These are phyloP conservation scores for Stemphylium beticola DNA, from an alignment of 2,329 filamentous ascomycete genomes.

Conservation along the genomic window DNA sequence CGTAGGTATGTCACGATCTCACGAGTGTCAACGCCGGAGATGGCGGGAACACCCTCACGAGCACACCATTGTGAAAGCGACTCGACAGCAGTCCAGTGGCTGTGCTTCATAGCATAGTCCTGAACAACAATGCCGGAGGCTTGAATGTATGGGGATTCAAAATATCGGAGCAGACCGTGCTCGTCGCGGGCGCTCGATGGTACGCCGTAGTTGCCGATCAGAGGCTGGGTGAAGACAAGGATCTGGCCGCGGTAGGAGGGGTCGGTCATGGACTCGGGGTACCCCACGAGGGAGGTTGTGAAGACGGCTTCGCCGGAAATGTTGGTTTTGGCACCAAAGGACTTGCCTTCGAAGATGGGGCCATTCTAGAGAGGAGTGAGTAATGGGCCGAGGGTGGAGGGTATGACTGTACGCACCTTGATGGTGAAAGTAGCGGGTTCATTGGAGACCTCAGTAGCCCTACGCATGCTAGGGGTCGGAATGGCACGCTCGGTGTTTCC, in stretches of 20 bases:
- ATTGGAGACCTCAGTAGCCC: constrained; percentile 70
- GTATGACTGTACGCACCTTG: constrained; percentile 64
- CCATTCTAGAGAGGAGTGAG: constrained; percentile 69
- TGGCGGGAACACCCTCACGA: constrained; percentile 92
- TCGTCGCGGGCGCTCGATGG: constrained; percentile 84
- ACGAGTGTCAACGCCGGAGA: constrained; percentile 95
- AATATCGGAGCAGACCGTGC: constrained; percentile 93
- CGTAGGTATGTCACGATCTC: constrained; percentile 94
- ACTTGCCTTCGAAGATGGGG: constrained; percentile 93
- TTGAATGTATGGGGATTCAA: constrained; percentile 97
- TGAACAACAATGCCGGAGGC: constrained; percentile 94
- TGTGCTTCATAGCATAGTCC: constrained; percentile 91
- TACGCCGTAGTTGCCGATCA: constrained; percentile 99
- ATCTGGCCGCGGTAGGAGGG: constrained; percentile 84
- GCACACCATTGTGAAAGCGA: constrained; percentile 93
- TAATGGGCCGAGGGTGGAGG: constrained; percentile 27
- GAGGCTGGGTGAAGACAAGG: constrained; percentile 94
- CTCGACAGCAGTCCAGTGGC: constrained; percentile 98
- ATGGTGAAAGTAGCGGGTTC: constrained; percentile 94
- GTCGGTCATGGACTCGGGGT: constrained; percentile 84
- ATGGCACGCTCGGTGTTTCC: constrained; percentile 74
- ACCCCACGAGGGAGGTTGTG: constrained; percentile 96
- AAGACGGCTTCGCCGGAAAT: constrained; percentile 98
- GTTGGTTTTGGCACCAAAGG: constrained; percentile 95
- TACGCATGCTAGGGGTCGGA: constrained; percentile 60